Base-by-base conservation (phyloP, 2,329 filamentous ascomycete genomes). In the Piedraia hortae region DNA sequence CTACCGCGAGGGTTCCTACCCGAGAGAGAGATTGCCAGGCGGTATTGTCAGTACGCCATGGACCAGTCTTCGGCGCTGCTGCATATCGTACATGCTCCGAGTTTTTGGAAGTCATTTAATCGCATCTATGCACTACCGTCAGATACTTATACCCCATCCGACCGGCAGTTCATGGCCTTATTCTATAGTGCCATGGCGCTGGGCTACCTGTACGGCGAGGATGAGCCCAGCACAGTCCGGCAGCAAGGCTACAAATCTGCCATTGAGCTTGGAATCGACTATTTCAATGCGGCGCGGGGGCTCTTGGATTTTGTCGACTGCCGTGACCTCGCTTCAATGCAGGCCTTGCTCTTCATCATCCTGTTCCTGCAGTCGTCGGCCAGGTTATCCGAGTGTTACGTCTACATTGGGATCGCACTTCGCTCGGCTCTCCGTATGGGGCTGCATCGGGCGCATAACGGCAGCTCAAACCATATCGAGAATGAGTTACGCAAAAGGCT, bases 11-110 rank as follows among this genome's bases (percentile, higher is more conserved):
- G 40, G 3, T 49, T 54, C 7, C 50, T 91, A 9, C 82, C 82
- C 1, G 51, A 65, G 0, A 55, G 51, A 34, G 51, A 56, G 19
- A 48, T 59, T 24, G 63, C 63, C 12, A 49, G 47, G 15, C 46
- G 54, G 24, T 43, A 69, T 16, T 65, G 61, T 39, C 51, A 54
- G 24, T 58, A 56, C 36, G 58, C 62, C 12, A 44, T 71, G 12
- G 55, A 66, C 26, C 61, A 70, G 37, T 62, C 60, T 14, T 58
- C 61, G 30, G 53, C 59, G 12, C 45, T 71, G 23, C 53, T 70
- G 42, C 62, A 73, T 16, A 67, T 82, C 25, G 60, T 89, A 4
- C 78, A 91, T 37, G 54, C 72, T 21, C 80, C 80, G 0, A 63
- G 63, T 0, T 91, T 90, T 40, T 77, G 71, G 46, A 57, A 61